Conservation (phyloP, 768 basidiomycete species). For the Xerocomellus intermedius region DNA sequence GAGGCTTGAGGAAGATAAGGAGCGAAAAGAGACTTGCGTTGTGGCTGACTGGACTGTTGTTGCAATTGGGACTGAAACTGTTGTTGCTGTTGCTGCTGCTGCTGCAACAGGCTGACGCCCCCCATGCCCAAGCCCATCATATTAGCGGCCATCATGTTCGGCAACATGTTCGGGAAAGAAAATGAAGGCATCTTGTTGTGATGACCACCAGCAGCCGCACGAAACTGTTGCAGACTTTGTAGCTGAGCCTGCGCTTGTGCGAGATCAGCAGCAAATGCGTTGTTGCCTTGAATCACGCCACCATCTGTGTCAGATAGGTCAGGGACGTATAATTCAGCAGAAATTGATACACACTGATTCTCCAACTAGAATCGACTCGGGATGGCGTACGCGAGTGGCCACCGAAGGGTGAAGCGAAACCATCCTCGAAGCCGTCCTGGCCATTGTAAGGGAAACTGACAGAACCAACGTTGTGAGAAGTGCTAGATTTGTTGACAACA, state of each 20-base stretch:
- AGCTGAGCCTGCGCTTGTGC: slow-evolving; percentile 97
- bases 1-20: slow-evolving; percentile 98
- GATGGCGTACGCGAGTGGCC: slow-evolving; percentile 75
- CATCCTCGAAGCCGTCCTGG: slow-evolving; percentile 78
- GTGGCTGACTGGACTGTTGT: slow-evolving; percentile 87
- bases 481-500: slow-evolving; percentile 71
- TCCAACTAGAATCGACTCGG: slow-evolving; percentile 82
- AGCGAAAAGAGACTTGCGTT: slow-evolving; percentile 97
- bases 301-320: slow-evolving; percentile 50
- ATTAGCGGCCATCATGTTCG: slow-evolving; percentile 95
- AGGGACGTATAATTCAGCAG: neutral
- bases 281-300: slow-evolving; percentile 64
- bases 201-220: slow-evolving; percentile 90
- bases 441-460: slow-evolving; percentile 49
- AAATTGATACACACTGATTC: slow-evolving; percentile 64
- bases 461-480: slow-evolving; percentile 47
- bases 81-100: slow-evolving; percentile 68
- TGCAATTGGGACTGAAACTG: slow-evolving; percentile 96
- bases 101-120: slow-evolving; percentile 82
- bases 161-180: slow-evolving; percentile 97
- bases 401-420: slow-evolving; percentile 64
- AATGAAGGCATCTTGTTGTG: slow-evolving; percentile 98
- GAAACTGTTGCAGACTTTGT: slow-evolving; percentile 94
- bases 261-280: slow-evolving; percentile 75
- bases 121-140: slow-evolving; percentile 90